Evolutionary conservation across 495 filamentous ascomycete genomes (phyloP).

Genomic region (Neurospora sp.): DNA sequence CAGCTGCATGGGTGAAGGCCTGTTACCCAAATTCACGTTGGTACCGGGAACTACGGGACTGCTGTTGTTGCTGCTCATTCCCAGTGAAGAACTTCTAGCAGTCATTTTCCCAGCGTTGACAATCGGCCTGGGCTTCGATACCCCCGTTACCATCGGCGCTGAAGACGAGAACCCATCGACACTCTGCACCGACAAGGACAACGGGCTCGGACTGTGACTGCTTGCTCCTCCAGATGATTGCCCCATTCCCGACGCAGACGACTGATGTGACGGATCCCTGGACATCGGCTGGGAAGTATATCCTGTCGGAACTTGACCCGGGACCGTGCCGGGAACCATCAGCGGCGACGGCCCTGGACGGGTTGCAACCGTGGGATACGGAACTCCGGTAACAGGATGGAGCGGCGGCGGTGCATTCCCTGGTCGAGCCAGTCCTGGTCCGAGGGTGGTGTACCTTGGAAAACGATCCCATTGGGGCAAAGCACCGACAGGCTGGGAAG

Average conservation of each 20-base stretch:
- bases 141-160: not conserved
- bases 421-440: not conserved
- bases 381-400: not conserved
- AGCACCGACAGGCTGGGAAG: conserved; percentile 15
- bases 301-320: conserved; percentile 21
- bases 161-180: not conserved
- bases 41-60: not conserved
- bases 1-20: not conserved
- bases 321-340: not conserved
- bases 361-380: not conserved
- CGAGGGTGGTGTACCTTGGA: not conserved
- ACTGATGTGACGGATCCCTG: conserved; percentile 23
- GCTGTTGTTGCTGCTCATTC: not conserved
- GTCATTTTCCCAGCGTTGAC: not conserved
- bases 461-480: not conserved
- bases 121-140: not conserved
- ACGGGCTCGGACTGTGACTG: not conserved
- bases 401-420: not conserved
- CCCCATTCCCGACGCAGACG: not conserved
- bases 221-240: not conserved
- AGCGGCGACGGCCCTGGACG: not conserved
- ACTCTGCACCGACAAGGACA: not conserved
- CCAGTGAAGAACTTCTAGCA: not conserved
- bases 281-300: conserved; percentile 52
- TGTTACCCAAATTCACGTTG: not conserved